Evolutionary conservation across 305 asterid species (phyloP).

Genomic region (Fraxinus dipetala): DNA sequence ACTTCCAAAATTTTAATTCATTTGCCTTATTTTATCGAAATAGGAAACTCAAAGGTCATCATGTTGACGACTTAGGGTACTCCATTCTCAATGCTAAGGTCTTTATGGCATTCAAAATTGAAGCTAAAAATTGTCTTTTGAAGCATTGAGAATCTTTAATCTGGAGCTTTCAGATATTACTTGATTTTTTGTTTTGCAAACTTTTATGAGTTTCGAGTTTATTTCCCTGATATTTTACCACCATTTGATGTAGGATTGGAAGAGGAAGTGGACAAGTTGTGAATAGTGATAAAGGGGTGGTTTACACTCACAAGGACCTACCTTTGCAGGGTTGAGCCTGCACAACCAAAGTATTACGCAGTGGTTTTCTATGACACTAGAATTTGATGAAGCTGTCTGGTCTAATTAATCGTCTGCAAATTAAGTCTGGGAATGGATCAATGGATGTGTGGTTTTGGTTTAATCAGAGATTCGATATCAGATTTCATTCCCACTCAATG

Average conservation of each 20-base stretch:
- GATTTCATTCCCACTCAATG: not conserved
- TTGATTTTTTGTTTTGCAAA: not conserved
- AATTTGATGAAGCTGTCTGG: not conserved
- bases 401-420: not conserved
- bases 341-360: not conserved
- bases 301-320: slow-evolving; percentile 84
- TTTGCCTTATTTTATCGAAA: not conserved
- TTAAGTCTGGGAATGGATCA: not conserved
- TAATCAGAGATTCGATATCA: not conserved
- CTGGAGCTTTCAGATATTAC: not conserved
- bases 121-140: not conserved
- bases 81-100: not conserved
- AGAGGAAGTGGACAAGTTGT: slow-evolving; percentile 94
- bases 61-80: not conserved
- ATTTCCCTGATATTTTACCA: not conserved
- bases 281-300: slow-evolving; percentile 67
- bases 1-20: not conserved
- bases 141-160: not conserved
- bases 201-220: not conserved
- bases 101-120: not conserved
- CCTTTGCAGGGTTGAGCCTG: slow-evolving; percentile 29
- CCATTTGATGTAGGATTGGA: slow-evolving; percentile 59
- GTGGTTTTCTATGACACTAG: not conserved
- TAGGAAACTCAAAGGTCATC: not conserved
- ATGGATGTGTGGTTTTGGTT: not conserved